Conservation (phyloP, 2,329 filamentous ascomycete genomes). For the Colletotrichum cereale region DNA sequence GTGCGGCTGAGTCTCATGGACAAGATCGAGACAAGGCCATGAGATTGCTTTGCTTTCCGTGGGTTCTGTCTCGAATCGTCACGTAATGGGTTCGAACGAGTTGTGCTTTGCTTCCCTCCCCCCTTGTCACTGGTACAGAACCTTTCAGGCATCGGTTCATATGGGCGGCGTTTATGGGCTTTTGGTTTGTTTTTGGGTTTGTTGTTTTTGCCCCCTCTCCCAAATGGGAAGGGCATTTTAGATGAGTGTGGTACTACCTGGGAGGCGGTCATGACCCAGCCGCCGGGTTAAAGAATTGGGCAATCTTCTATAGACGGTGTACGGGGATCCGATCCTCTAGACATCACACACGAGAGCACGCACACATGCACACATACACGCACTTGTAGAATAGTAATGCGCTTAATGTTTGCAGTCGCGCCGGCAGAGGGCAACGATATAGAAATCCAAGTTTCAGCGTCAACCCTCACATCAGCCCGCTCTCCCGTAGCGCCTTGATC, state of each 20-base stretch:
- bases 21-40: slow-evolving; percentile 44
- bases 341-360: not conserved
- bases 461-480: slow-evolving; percentile 51
- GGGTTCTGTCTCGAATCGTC: not conserved
- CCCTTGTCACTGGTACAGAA: slow-evolving; percentile 13
- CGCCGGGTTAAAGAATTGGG: slow-evolving; percentile 2
- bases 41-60: not conserved
- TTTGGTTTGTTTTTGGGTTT: not conserved
- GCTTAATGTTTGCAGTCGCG: slow-evolving; percentile 29
- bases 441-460: slow-evolving; percentile 28
- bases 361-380: slow-evolving; percentile 4
- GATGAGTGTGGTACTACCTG: slow-evolving; percentile 14
- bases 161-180: slow-evolving; percentile 37
- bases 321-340: not conserved
- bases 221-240: not conserved
- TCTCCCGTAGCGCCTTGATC: slow-evolving; percentile 57
- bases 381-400: slow-evolving; percentile 40
- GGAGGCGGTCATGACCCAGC: slow-evolving; percentile 6
- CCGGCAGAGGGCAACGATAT: slow-evolving; percentile 23
- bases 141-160: slow-evolving; percentile 26
- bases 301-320: slow-evolving; percentile 18
- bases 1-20: slow-evolving; percentile 77
- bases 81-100: slow-evolving; percentile 7
- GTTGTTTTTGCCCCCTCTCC: not conserved
- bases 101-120: slow-evolving; percentile 3